Evolutionary conservation across 805 yeast species (phyloP).

Genomic region (Ogataea zsoltii): DNA sequence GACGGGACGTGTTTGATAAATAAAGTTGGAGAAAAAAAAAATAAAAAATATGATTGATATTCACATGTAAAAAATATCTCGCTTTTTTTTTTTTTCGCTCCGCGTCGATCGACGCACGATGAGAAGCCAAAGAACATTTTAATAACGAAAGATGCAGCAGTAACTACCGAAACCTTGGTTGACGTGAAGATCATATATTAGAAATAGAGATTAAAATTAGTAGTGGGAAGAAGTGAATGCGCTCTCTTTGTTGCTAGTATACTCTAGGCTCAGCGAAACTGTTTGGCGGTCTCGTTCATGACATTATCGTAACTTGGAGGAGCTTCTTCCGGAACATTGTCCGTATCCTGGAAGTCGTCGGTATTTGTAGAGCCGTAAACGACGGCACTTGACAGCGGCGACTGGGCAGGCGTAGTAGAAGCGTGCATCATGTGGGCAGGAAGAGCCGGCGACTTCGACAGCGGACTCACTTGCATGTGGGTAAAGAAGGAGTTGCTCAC

Average conservation of each 20-base stretch:
- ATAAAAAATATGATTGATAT: too few species aligned
- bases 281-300: constrained; percentile 36
- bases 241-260: not conserved
- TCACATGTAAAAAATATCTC: too few species aligned
- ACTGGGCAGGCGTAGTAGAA: constrained; percentile 7
- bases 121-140: too few species aligned
- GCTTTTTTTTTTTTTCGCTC: too few species aligned
- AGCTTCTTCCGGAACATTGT: constrained; percentile 25
- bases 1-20: too few species aligned
- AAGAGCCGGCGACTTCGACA: constrained; percentile 16
- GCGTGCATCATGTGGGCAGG: constrained; percentile 2
- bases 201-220: too few species aligned
- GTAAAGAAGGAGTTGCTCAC: constrained; percentile 6
- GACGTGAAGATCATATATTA: too few species aligned
- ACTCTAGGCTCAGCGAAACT: constrained; percentile 13
- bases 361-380: constrained; percentile 19
- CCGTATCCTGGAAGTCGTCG: constrained; percentile 6
- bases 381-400: constrained; percentile 10
- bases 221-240: not conserved
- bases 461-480: constrained; percentile 28
- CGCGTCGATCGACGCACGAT: too few species aligned
- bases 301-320: constrained; percentile 41
- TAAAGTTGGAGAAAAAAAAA: too few species aligned
- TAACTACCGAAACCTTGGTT: too few species aligned
- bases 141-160: too few species aligned